Base-by-base conservation (phyloP, 202 grass and related monocot species). In the Carex sylvatica region DNA sequence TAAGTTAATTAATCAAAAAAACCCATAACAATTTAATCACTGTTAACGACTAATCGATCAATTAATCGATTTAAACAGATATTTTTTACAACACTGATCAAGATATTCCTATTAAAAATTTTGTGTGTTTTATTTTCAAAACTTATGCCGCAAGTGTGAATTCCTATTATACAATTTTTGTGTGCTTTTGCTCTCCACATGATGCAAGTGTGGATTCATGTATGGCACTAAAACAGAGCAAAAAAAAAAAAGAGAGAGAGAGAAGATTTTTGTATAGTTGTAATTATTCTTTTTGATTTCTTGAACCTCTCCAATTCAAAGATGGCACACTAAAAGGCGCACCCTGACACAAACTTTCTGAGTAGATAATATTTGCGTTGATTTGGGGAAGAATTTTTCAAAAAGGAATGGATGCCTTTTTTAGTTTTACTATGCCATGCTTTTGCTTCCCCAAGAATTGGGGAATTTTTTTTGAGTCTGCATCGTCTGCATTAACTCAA, bases 321-420 rank as follows among this genome's bases (percentile, higher is more conserved):
- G 44, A 77, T 58, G 24, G 73, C 51, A 14, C 52, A 58, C 52
- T 6, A 77, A 77, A 77, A 77, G 73, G 73, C 26, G 73, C 52
- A 58, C 51, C 24, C 73, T 58, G 51, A 58, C 73, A 55, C 51
- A 77, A 77, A 77, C 52, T 77, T 77, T 77, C 47, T 31, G 6
- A 2, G 12, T 3, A 74, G 46, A 74, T 51, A 42, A 74, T 6
- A 53, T 75, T 33, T 56, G 14, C 8, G 9, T 58, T 77, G 52
- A 30, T 56, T 56, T 77, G 73, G 52, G 73, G 53, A 36, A 58
- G 73, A 77, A 77, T 33, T 56, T 19, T 77, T 77, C 73, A 77
- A 58, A 77, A 77, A 55, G 72, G 72, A n/a, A 56, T 55, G 72
- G 46, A 75, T 56, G 72, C 56, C 72, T 33, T 75, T 75, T 75